These are phyloP conservation scores for Phytophthora hibernalis DNA, from an alignment of 352 stramenopile genomes.

Conservation along the genomic window DNA sequence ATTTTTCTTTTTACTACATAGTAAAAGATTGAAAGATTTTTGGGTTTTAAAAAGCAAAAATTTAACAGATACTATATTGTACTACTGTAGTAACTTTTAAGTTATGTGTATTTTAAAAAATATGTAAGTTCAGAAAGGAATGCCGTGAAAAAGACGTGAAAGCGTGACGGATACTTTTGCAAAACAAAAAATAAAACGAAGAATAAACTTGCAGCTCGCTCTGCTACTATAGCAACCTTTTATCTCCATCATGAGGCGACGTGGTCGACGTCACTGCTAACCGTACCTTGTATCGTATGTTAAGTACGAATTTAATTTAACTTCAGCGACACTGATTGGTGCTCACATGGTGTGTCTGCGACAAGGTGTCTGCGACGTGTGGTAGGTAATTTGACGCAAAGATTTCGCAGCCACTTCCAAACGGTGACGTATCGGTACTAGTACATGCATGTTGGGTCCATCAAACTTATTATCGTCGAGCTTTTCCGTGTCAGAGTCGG, in stretches of 20 bases:
- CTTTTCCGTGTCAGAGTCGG: slow-evolving; percentile 3
- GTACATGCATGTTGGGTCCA: not conserved
- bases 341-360: slow-evolving; percentile 18
- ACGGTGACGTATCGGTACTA: not conserved
- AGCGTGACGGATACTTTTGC: too few species aligned
- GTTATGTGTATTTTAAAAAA: too few species aligned
- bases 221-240: too few species aligned
- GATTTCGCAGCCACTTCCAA: slow-evolving; percentile 6
- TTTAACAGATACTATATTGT: too few species aligned
- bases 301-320: slow-evolving; percentile 3
- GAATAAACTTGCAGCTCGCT: too few species aligned
- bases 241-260: not conserved
- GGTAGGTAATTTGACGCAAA: not conserved
- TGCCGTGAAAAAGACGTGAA: too few species aligned
- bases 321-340: slow-evolving; percentile 17
- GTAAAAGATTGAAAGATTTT: too few species aligned
- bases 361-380: slow-evolving; percentile 6
- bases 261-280: not conserved
- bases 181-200: too few species aligned
- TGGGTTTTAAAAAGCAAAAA: too few species aligned
- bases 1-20: too few species aligned
- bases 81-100: too few species aligned
- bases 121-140: too few species aligned
- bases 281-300: not conserved
- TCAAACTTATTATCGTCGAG: slow-evolving; percentile 30